These are phyloP conservation scores for Fabrea salina DNA, from an alignment of 169 alveolate genomes.

Conservation along the genomic window DNA sequence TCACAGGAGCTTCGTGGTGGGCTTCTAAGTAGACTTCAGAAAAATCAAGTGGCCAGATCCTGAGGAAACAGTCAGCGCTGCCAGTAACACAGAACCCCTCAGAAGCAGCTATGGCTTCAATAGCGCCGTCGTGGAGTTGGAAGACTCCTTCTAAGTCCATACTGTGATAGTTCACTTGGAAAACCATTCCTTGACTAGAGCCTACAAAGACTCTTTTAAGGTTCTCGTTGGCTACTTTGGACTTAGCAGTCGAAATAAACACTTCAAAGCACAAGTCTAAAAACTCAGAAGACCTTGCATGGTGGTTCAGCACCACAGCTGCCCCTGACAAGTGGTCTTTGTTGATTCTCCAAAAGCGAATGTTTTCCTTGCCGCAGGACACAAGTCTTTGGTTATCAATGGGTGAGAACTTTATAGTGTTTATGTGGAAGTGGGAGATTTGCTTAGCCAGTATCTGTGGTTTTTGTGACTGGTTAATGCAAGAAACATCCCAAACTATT, in stretches of 20 bases:
- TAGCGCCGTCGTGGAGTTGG: slow-evolving; percentile 82
- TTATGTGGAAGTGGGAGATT: slow-evolving; percentile 75
- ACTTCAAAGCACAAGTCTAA: slow-evolving; percentile 69
- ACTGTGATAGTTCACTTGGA: slow-evolving; percentile 69
- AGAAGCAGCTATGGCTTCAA: slow-evolving; percentile 77
- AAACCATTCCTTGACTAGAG: slow-evolving; percentile 78
- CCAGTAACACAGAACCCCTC: slow-evolving; percentile 92
- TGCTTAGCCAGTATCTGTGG: slow-evolving; percentile 76
- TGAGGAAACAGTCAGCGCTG: slow-evolving; percentile 65
- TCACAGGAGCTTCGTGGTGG: slow-evolving; percentile 83
- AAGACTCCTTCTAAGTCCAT: slow-evolving; percentile 78
- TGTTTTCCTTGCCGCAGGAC: slow-evolving; percentile 90
- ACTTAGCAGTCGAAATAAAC: slow-evolving; percentile 58
- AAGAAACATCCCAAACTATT: slow-evolving; percentile 84
- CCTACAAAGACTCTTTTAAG: slow-evolving; percentile 76
- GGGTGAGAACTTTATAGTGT: slow-evolving; percentile 83
- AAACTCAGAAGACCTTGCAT: slow-evolving; percentile 83
- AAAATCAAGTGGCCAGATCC: slow-evolving; percentile 88
- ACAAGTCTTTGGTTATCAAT: slow-evolving; percentile 79
- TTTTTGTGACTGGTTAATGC: slow-evolving; percentile 54
- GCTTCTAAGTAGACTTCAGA: slow-evolving; percentile 84
- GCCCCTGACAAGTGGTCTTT: slow-evolving; percentile 83
- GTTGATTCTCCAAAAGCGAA: slow-evolving; percentile 91
- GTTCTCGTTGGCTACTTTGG: slow-evolving; percentile 47
- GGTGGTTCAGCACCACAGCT: slow-evolving; percentile 84